These are phyloP conservation scores for Poa annua DNA, from an alignment of 176 grass and related monocot species.

Conservation along the genomic window DNA sequence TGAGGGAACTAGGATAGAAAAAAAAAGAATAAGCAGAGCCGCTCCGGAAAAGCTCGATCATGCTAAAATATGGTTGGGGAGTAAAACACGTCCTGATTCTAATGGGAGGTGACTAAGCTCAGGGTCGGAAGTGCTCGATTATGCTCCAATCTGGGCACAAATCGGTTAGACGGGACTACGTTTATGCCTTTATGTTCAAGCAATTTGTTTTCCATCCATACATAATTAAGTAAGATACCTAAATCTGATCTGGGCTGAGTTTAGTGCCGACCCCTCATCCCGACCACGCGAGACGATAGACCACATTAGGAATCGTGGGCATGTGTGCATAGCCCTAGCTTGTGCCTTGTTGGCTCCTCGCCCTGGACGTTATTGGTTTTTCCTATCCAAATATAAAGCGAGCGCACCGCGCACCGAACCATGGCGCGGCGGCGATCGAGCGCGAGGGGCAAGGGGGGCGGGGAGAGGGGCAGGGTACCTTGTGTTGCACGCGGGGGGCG, in stretches of 20 bases:
- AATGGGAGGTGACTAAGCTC: no score
- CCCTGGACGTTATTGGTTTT: not conserved
- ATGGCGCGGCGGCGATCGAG: not conserved
- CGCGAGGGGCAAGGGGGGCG: not conserved
- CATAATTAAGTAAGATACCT: not conserved
- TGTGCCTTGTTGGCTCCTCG: not conserved
- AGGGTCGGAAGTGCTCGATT: no score
- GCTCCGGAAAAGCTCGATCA: no score
- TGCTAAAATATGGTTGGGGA: not conserved
- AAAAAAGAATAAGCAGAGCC: not conserved
- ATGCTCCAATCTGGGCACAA: not conserved
- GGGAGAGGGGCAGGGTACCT: slow-evolving; percentile 12
- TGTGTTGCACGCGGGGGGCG: not conserved
- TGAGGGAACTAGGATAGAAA: not conserved
- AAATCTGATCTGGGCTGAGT: not conserved
- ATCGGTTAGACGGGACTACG: not conserved
- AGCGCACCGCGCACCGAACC: not conserved
- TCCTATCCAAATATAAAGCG: not conserved
- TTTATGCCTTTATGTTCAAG: not conserved
- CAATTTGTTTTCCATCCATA: not conserved
- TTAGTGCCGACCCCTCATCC: not conserved
- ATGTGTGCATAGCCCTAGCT: not conserved
- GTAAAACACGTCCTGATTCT: not conserved
- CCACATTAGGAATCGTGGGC: not conserved
- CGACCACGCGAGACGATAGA: not conserved